Evolutionary conservation across 768 basidiomycete genomes (phyloP).

Genomic region (Lactifluus echinatus): DNA sequence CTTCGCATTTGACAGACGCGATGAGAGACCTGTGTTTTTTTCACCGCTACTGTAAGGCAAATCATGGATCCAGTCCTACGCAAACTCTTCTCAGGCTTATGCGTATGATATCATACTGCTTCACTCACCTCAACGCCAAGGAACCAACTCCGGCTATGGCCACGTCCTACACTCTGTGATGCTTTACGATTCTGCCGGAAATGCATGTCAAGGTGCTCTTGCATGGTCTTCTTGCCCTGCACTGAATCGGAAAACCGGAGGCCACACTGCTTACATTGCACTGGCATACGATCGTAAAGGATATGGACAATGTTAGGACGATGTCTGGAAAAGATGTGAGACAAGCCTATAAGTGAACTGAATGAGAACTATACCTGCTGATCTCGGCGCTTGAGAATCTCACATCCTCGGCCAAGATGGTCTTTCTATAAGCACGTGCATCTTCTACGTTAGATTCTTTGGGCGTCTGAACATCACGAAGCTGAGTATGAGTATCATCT

Average conservation of each 20-base stretch:
- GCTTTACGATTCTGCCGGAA: conserved; percentile 88
- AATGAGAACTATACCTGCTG: conserved; percentile 39
- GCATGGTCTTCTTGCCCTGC: conserved; percentile 65
- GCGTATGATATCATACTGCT: neutral
- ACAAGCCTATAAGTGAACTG: too few relatives aligned
- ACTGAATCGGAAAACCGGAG: conserved; percentile 71
- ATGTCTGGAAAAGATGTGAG: conserved; percentile 33
- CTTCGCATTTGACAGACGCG: conserved; percentile 44
- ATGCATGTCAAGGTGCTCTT: conserved; percentile 93
- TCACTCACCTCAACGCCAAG: conserved; percentile 67
- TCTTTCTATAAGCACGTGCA: conserved; percentile 48
- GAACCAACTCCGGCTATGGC: conserved; percentile 89
- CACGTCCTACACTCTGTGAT: conserved; percentile 71
- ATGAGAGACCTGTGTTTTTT: conserved; percentile 53
- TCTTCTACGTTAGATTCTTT: conserved; percentile 39
- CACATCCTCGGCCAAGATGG: conserved; percentile 51
- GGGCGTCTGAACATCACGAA: conserved; percentile 28
- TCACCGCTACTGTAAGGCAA: conserved; percentile 51
- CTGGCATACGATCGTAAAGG: conserved; percentile 64
- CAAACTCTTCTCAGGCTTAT: neutral
- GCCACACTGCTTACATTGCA: conserved; percentile 92
- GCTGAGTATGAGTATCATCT: conserved; percentile 21
- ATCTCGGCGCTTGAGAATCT: conserved; percentile 63
- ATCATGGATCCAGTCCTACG: conserved; percentile 85
- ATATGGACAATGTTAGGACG: conserved; percentile 55